Evolutionary conservation across 148 eudicot genomes (phyloP).

Genomic region (Persicaria maculosa): DNA sequence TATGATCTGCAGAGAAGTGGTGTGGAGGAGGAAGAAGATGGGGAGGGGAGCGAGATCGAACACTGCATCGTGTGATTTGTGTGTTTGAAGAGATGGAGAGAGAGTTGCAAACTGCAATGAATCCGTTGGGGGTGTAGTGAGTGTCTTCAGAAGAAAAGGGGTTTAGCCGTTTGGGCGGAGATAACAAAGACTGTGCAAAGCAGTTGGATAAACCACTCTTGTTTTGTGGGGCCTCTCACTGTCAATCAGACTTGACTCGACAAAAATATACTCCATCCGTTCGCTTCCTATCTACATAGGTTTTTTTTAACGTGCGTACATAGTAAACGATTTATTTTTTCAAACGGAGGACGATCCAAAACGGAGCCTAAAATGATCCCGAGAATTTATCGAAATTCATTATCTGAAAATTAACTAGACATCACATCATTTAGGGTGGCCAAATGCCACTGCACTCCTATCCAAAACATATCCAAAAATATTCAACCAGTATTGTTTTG

Average conservation of each 20-base stretch:
- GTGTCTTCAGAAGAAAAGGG: background rate
- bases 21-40: slow-evolving; percentile 40
- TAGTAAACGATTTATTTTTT: no score
- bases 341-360: no score
- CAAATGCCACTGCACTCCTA: no score
- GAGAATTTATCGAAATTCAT: no score
- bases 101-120: background rate
- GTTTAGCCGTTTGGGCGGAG: background rate
- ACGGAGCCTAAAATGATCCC: no score
- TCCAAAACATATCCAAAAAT: no score
- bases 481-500: no score
- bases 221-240: background rate
- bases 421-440: no score
- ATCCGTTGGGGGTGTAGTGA: background rate
- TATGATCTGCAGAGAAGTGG: slow-evolving; percentile 33
- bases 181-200: background rate
- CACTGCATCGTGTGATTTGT: slow-evolving; percentile 41
- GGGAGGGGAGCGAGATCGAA: slow-evolving; percentile 51
- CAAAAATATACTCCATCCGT: no score
- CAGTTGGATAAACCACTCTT: slow-evolving; percentile 3
- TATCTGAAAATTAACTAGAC: no score
- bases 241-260: background rate
- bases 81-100: background rate
- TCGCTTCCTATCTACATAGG: no score
- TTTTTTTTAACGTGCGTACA: no score